These are phyloP conservation scores for Cytospora piceicola DNA, from an alignment of 2,329 filamentous ascomycete species.

Conservation along the genomic window DNA sequence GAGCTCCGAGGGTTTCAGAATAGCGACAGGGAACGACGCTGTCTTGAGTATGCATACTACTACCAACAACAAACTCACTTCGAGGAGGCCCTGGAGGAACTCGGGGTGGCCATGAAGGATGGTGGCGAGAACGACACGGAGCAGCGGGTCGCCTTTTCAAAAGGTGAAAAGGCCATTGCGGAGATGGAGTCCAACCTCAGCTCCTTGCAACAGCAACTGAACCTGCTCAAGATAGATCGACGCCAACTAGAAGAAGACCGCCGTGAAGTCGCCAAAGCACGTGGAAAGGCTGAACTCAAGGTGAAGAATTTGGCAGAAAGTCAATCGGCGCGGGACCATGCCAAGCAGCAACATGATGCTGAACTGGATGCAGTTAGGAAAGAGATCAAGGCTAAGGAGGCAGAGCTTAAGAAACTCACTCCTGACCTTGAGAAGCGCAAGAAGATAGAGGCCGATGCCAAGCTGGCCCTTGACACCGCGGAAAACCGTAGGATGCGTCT, in stretches of 20 bases:
- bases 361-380: slow-evolving; percentile 73
- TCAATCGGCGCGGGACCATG: slow-evolving; percentile 75
- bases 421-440: slow-evolving; percentile 78
- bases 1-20: slow-evolving; percentile 93
- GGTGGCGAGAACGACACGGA: slow-evolving; percentile 85
- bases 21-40: slow-evolving; percentile 88
- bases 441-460: slow-evolving; percentile 71
- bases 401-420: slow-evolving; percentile 72
- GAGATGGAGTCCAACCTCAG: slow-evolving; percentile 79
- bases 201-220: slow-evolving; percentile 78
- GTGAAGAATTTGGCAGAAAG: slow-evolving; percentile 83
- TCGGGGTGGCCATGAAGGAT: slow-evolving; percentile 80
- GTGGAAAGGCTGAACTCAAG: slow-evolving; percentile 85
- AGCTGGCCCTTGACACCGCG: slow-evolving; percentile 73
- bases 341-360: slow-evolving; percentile 69
- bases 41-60: slow-evolving; percentile 93
- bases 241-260: slow-evolving; percentile 88
- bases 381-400: slow-evolving; percentile 76
- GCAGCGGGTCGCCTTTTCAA: slow-evolving; percentile 74
- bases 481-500: slow-evolving; percentile 77
- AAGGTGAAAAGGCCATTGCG: slow-evolving; percentile 78
- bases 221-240: slow-evolving; percentile 83
- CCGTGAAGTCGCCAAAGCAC: slow-evolving; percentile 75
- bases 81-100: slow-evolving; percentile 74
- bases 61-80: slow-evolving; percentile 85